Evolutionary conservation across 345 rosid species (phyloP).

Genomic region (Syzygium aromaticum): DNA sequence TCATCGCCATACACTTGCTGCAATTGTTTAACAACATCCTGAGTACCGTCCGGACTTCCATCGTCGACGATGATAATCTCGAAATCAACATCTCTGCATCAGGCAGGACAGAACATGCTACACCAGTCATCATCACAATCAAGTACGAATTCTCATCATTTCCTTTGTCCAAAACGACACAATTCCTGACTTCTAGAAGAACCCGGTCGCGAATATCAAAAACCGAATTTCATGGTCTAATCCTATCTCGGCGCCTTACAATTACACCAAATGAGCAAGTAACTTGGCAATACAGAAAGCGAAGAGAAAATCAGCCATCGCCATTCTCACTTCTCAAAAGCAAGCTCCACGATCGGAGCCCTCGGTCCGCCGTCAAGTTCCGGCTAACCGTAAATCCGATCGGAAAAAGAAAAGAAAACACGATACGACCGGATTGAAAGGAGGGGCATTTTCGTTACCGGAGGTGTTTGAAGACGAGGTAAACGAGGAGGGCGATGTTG

Average conservation of each 20-base stretch:
- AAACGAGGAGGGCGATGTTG: conserved; percentile 78
- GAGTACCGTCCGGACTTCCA: conserved; percentile 98
- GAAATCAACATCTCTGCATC: conserved; percentile 41
- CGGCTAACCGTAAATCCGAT: background rate
- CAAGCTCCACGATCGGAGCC: background rate
- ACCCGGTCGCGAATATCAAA: background rate
- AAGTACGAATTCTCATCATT: background rate
- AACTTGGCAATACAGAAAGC: too few species aligned
- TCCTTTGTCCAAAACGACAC: background rate
- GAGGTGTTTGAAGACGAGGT: conserved; percentile 91
- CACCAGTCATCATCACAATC: background rate
- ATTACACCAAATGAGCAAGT: background rate
- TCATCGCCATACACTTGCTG: conserved; percentile 79
- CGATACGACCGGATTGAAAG: background rate
- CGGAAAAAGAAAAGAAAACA: background rate
- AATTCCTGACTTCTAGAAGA: background rate
- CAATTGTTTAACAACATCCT: conserved; percentile 72
- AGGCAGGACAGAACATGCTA: background rate
- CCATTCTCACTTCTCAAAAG: background rate
- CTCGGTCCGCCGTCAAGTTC: background rate
- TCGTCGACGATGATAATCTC: conserved; percentile 93
- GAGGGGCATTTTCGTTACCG: conserved; percentile 10
- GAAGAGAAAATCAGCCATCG: background rate
- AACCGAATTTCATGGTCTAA: background rate
- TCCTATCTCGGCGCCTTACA: background rate